phyloP scores from a whole-genome alignment of 2,329 filamentous ascomycete species.

The Aspergillus costaricaensis region DNA sequence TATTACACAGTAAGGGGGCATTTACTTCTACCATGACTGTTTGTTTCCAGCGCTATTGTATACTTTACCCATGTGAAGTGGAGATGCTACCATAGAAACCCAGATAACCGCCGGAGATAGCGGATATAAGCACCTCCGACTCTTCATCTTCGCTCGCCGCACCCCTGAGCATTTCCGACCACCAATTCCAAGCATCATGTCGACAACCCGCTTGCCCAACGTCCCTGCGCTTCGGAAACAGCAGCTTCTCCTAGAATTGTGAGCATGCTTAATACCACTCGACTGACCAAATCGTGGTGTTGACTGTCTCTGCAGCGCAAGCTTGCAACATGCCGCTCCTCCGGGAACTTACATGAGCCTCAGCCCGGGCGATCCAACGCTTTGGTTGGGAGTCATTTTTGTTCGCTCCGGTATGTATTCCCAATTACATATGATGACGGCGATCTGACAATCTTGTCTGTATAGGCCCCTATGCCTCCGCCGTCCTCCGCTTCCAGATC shows the following conservation, averaged over 20 bases:
- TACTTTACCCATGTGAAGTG: no score
- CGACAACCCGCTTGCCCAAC: constrained; percentile 9
- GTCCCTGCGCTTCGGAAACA: constrained; percentile 52
- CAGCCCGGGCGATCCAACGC: constrained; percentile 73
- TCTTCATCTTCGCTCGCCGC: background rate
- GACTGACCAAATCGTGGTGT: background rate
- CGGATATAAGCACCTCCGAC: constrained; percentile 10
- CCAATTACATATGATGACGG: background rate
- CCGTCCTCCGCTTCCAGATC: constrained; percentile 86
- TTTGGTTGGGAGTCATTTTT: constrained; percentile 92
- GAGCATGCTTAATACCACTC: constrained; percentile 34
- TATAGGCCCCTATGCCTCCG: constrained; percentile 82
- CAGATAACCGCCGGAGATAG: constrained; percentile 13
- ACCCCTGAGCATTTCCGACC: background rate
- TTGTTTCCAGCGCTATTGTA: no score
- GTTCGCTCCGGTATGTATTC: constrained; percentile 71
- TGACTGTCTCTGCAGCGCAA: constrained; percentile 58
- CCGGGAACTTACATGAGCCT: constrained; percentile 85
- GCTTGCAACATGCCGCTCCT: constrained; percentile 78
- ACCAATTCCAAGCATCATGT: constrained; percentile 16
- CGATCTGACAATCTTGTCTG: background rate
- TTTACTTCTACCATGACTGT: no score
- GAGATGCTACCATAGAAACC: background rate
- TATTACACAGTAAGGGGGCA: background rate
- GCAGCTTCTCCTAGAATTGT: constrained; percentile 82